Base-by-base conservation (phyloP, 1,139 yeast genomes). In the Kluyveromyces sp. region DNA sequence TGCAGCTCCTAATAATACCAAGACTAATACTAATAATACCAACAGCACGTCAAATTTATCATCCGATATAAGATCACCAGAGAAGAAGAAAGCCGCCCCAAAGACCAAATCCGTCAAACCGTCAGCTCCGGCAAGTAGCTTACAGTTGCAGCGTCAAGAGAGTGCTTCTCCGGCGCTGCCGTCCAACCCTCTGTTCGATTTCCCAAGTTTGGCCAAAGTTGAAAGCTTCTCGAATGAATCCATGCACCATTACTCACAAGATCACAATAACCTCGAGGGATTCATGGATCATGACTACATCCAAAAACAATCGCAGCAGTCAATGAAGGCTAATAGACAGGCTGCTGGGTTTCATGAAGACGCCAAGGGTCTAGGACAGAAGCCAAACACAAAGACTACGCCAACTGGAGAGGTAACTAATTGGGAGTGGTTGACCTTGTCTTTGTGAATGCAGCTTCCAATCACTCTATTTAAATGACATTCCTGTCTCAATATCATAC, bases 401-500 rank as follows among this genome's bases (percentile, higher is more conserved):
- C 19, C 41, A 11, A 36, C 41, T 19, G 45, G 45, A 19, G 48
- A 45, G 11, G 37, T 32, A n/a, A 38, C 46, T 16, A 40, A 37
- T 33, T 45, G 48, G 48, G 48, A 45, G 18, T 45, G 48, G 48
- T 34, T 45, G 16, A 45, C 48, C 3, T 35, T 45, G 44, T 42
- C 46, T 18, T 33, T 45, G 18, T 45, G 32, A 38, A 16, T 12
- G 3, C 15, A 15, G n/a, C 20, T 11, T 25, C 4, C 13, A 7
- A 9, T 17, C 20, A n/a, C 12, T 7, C 11, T 19, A n/a, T n/a
- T n/a, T n/a, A n/a, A n/a, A n/a, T n/a, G n/a, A n/a, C n/a, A n/a
- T n/a, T n/a, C n/a, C n/a, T n/a, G n/a, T n/a, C n/a, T n/a, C n/a
- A n/a, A n/a, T n/a, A n/a, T n/a, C n/a, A n/a, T n/a, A n/a, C n/a